Evolutionary conservation across 306 rosid genomes (phyloP), one percentile per base, ranked within the genome.

Genomic region (Pterocarpus macrocarpus): DNA sequence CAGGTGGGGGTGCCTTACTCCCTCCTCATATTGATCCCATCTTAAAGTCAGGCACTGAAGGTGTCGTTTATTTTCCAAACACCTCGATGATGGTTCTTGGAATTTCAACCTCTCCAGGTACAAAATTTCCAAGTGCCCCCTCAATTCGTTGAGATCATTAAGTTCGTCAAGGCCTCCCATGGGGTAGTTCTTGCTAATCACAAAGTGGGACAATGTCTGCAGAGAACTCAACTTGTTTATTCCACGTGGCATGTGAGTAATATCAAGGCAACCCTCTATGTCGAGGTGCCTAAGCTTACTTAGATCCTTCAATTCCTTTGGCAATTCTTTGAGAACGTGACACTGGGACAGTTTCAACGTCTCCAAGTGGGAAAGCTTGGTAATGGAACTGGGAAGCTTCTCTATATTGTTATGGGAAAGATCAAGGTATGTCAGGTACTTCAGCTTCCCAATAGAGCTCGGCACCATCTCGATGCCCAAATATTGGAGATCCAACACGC

Each of bases 401-500:
- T 41, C 62, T 0, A 73, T 55, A 38, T 43, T 63, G 8, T 77
- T 82, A 0, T 12, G 2, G 3, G 86, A 83, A 0, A 83, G 53
- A 36, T 83, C 75, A 0, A 77, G 79, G 28, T 63, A 71, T 41
- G 55, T 30, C 4, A 77, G 2, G 11, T 49, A 0, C 22, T 17
- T 74, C 14, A 63, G 0, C 4, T 71, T 45, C 3, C 45, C 69
- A 41, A 80, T 72, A 3, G 84, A 63, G 45, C 5, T 10, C 5
- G 80, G 69, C 1, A 73, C 7, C 38, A 0, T 13, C 32, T 16
- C 52, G 14, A 76, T 69, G 5, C 61, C 64, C 56, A 69, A 4
- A 15, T 70, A 59, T 39, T 34, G 65, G 1, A 82, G 52, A 69
- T 82, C 86, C 79, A 82, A 34, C 53, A 70, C 5, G n/a, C 69